A percentile compares a stretch with the other conserved stretches of the same genome.
Conservation (phyloP, 768 basidiomycete species). For the Suillus plorans region DNA sequence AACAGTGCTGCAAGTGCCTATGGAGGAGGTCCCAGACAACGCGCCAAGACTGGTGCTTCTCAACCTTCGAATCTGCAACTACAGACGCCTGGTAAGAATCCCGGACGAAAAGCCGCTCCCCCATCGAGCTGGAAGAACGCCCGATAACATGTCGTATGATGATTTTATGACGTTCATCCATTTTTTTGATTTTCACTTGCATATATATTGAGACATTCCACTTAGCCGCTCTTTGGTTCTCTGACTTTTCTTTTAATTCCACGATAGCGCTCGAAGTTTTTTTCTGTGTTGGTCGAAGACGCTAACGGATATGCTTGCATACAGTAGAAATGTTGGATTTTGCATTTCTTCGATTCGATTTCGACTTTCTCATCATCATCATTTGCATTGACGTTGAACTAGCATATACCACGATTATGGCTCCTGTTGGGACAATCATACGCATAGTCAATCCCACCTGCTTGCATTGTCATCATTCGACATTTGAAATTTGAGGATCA, state of each 20-base stretch:
- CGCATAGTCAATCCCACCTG: not conserved
- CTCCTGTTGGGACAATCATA: not conserved
- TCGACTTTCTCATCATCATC: not conserved
- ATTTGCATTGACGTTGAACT: conserved; percentile 9
- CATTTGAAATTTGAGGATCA: not conserved
- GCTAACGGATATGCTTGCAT: not conserved
- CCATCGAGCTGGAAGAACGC: conserved; percentile 62
- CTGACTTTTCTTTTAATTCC: not conserved
- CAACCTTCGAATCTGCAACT: conserved; percentile 20
- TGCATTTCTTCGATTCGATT: not conserved
- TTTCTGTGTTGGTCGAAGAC: not conserved
- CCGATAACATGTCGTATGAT: conserved; percentile 12
- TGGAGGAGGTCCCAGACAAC: conserved; percentile 25
- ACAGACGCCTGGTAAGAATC: conserved; percentile 17
- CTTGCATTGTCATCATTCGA: not conserved
- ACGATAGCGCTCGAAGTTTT: not conserved
- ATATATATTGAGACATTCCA: not conserved
- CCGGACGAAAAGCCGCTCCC: conserved; percentile 40
- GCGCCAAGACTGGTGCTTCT: conserved; percentile 33
- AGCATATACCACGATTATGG: conserved; percentile 7
- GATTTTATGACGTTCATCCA: not conserved
- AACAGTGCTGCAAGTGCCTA: conserved; percentile 19
- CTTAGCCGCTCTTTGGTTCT: conserved; percentile 1
- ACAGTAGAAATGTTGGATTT: not conserved
- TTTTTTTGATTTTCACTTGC: not conserved